These are phyloP conservation scores for Hypoxylon sp. DNA, from an alignment of 2,329 filamentous ascomycete genomes.

Conservation along the genomic window DNA sequence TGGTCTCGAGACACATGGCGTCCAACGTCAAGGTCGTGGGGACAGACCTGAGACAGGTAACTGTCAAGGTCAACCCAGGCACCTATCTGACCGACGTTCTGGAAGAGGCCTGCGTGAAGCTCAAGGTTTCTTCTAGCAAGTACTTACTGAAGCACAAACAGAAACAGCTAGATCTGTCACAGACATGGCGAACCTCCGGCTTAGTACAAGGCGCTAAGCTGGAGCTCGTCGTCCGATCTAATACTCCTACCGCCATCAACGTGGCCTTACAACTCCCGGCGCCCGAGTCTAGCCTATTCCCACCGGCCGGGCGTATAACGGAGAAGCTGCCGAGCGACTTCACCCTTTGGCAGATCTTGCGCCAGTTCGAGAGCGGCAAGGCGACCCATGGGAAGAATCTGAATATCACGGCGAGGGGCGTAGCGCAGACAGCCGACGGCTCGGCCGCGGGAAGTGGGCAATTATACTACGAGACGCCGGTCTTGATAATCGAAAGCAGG, in stretches of 20 bases:
- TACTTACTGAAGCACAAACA: conserved; percentile 90
- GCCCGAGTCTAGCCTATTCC: conserved; percentile 71
- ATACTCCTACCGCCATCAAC: conserved; percentile 85
- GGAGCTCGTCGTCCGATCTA: conserved; percentile 88
- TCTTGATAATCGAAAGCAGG: conserved; percentile 84
- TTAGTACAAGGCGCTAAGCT: conserved; percentile 89
- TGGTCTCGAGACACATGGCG: conserved; percentile 68
- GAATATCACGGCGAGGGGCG: conserved; percentile 86
- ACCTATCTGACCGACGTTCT: conserved; percentile 88
- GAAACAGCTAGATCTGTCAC: conserved; percentile 85
- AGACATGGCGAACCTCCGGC: conserved; percentile 84
- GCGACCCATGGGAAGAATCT: conserved; percentile 70
- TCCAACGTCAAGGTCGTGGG: conserved; percentile 91
- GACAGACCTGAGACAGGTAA: conserved; percentile 79
- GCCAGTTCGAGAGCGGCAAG: conserved; percentile 86
- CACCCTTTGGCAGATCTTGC: conserved; percentile 87
- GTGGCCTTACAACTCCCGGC: conserved; percentile 89
- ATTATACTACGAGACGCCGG: conserved; percentile 88
- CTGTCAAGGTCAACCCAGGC: conserved; percentile 83
- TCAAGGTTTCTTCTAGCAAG: conserved; percentile 77
- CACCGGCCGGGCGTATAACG: conserved; percentile 74
- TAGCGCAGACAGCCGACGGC: conserved; percentile 70
- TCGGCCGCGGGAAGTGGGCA: conserved; percentile 73
- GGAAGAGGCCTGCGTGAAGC: conserved; percentile 86
- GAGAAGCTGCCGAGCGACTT: conserved; percentile 91